Evolutionary conservation across 768 basidiomycete species (phyloP), one percentile per base, ranked within the genome.

Genomic region (Scleroderma citrinum): DNA sequence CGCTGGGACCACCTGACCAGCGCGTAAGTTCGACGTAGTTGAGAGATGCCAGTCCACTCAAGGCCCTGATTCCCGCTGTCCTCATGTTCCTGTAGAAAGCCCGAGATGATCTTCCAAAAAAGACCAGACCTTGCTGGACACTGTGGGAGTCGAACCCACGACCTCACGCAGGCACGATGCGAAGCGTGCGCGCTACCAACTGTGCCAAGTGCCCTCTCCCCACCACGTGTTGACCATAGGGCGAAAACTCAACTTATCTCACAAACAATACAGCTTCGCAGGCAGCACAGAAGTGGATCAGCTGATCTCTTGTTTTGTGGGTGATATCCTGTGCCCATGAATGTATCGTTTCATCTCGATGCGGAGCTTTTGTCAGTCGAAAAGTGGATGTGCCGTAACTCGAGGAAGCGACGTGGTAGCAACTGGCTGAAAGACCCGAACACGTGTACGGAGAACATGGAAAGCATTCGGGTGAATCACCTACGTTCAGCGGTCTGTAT

Each of bases 381-480:
- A 49, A 69, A 37, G 59, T 85, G 24, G 84, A 94, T 60, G 70
- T 75, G 48, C 74, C 70, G 11, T 96, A 92, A 92, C 67, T 81
- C 16, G 87, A 93, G 38, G 80, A 84, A 56, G 76, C 70, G 24
- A 71, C 72, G 37, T 72, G 77, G 52, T 80, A 76, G 66, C 90
- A 87, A 59, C 70, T 74, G 53, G 77, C 78, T n/a, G 91, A 94
- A 61, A 75, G 74, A 50, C 78, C 77, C 16, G 90, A 86, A 64
- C 71, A 90, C 87, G 11, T 97, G 97, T 62, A 77, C 83, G 55
- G 93, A 89, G 58, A 98, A 96, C 65, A 86, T 97, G 69, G 95
- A 98, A 76, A 93, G 90, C 75, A 94, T 96, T 58, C 75, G 95
- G 59, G 92, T 95, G 63, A 62, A 76, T 29, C 8, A 5, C 8